Percentiles rank a stretch among this genome's conserved stretches.
phyloP scores from a whole-genome alignment of 148 eudicot species.

The Rhododendron ferrugineum region DNA sequence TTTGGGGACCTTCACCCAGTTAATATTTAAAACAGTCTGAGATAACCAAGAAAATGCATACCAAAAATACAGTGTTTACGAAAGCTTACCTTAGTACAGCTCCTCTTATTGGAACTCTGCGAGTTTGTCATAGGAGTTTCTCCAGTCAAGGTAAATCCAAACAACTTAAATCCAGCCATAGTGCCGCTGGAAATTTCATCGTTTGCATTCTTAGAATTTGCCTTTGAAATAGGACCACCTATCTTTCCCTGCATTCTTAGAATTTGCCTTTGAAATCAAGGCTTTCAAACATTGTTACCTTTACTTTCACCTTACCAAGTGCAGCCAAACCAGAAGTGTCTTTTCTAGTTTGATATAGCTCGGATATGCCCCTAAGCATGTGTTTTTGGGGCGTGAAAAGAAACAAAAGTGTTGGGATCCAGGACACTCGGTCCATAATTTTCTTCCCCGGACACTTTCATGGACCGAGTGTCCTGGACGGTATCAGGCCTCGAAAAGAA shows the following conservation, averaged over 20 bases:
- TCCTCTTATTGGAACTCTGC: constrained; percentile 60
- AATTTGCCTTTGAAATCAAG: too few relatives aligned
- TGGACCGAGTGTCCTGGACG: too few relatives aligned
- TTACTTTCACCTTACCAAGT: too few relatives aligned
- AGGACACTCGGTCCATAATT: too few relatives aligned
- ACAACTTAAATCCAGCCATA: constrained; percentile 43
- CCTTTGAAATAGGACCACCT: constrained; percentile 15
- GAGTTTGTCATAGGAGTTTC: constrained; percentile 36
- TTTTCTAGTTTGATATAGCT: too few relatives aligned
- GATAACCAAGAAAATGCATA: background rate
- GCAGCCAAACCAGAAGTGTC: too few relatives aligned
- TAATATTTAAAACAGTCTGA: background rate
- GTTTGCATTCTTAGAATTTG: constrained; percentile 22
- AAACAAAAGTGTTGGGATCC: too few relatives aligned
- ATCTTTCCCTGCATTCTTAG: constrained; percentile 18
- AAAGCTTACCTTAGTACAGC: constrained; percentile 76
- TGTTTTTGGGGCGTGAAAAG: too few relatives aligned
- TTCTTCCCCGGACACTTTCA: too few relatives aligned
- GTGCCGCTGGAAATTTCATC: constrained; percentile 29
- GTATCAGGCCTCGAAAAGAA: too few relatives aligned
- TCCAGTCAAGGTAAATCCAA: constrained; percentile 58
- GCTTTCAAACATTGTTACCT: too few relatives aligned
- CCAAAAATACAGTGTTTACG: background rate
- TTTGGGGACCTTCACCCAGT: constrained; percentile 68
- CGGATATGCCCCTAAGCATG: too few relatives aligned